Evolutionary conservation across 768 basidiomycete species (phyloP).

Genomic region (Cyathus striatus): DNA sequence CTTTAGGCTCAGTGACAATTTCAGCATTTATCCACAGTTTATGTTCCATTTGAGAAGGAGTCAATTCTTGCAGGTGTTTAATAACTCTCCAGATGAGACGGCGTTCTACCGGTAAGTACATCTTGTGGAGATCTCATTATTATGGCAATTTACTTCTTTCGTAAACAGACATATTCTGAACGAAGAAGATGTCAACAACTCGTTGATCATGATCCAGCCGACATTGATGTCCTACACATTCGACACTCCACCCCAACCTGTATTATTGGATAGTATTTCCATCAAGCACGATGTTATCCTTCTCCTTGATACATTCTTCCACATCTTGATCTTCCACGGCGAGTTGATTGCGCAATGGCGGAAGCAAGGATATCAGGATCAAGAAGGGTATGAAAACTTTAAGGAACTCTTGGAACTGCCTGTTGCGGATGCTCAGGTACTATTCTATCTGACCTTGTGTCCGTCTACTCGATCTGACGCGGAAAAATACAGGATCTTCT

Average conservation of each 20-base stretch:
- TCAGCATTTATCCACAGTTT: constrained; percentile 99
- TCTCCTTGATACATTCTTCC: constrained; percentile 98
- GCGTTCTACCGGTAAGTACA: constrained; percentile 87
- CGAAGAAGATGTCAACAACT: constrained; percentile 98
- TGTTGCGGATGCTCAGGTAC: constrained; percentile 81
- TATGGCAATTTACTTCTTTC: background rate
- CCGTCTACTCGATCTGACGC: background rate
- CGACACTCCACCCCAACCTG: constrained; percentile 87
- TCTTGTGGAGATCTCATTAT: too few relatives aligned
- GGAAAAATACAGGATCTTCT: constrained; percentile 69
- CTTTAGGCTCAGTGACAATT: constrained; percentile 92
- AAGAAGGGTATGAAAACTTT: constrained; percentile 98
- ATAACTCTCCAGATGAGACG: constrained; percentile 99
- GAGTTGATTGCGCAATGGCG: constrained; percentile 97
- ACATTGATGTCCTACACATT: constrained; percentile 98
- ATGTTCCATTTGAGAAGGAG: constrained; percentile 98
- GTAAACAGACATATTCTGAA: constrained; percentile 87
- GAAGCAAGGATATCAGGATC: constrained; percentile 97
- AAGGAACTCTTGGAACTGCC: constrained; percentile 89
- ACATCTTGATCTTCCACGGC: constrained; percentile 99
- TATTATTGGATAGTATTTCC: constrained; percentile 93
- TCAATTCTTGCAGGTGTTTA: constrained; percentile 99
- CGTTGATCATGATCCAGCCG: constrained; percentile 99
- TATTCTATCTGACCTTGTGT: constrained; percentile 6
- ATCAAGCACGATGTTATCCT: constrained; percentile 97